phyloP scores from a whole-genome alignment of 75 land plant genomes.

The Sequoia sempervirens region DNA sequence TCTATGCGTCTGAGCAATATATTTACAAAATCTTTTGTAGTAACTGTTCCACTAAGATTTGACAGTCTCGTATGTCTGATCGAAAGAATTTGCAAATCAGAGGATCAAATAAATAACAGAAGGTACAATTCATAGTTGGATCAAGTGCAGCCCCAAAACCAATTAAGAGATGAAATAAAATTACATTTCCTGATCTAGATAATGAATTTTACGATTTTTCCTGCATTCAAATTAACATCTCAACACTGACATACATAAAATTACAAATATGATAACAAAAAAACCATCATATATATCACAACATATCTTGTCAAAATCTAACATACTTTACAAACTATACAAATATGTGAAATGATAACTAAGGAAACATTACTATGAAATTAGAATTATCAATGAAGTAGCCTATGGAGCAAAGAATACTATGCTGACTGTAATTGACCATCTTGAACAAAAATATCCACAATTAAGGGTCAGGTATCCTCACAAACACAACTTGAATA shows the following conservation, averaged over 20 bases:
- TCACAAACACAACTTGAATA: background rate
- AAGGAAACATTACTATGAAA: background rate
- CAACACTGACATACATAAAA: background rate
- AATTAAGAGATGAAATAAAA: background rate
- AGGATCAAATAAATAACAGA: background rate
- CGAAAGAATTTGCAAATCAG: background rate
- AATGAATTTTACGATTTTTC: background rate
- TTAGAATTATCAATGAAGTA: background rate
- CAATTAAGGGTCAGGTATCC: background rate
- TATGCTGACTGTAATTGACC: background rate
- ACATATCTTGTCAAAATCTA: background rate
- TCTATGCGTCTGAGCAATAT: background rate
- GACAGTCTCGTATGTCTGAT: background rate
- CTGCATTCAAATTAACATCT: background rate
- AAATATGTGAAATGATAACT: background rate
- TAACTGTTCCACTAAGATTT: background rate
- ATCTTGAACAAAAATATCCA: background rate
- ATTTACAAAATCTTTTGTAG: background rate
- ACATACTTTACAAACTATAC: background rate
- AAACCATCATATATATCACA: background rate
- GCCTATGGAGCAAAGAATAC: background rate
- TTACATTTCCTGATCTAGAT: background rate
- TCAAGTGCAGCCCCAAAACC: background rate
- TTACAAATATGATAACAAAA: background rate
- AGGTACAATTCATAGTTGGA: background rate